phyloP scores from a whole-genome alignment of 305 asterid genomes.

The Fraxinus nigra region DNA sequence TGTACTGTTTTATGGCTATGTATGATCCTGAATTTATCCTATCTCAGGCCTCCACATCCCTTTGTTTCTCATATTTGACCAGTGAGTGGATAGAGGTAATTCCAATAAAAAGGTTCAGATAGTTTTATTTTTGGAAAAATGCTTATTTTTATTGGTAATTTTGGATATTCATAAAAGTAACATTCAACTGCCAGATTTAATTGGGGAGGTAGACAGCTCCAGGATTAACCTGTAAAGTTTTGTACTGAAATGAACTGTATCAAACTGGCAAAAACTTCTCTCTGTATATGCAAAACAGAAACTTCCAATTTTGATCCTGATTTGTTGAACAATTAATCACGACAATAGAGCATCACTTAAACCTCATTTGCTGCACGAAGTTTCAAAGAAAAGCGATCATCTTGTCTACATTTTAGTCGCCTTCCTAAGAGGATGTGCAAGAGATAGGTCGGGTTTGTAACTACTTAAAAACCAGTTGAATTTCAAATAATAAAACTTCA shows the following conservation, averaged over 20 bases:
- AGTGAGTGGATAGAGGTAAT: background rate
- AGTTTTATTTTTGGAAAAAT: background rate
- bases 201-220: background rate
- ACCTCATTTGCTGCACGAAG: background rate
- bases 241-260: background rate
- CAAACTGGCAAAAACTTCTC: background rate
- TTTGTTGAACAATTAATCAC: background rate
- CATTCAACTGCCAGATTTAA: background rate
- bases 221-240: background rate
- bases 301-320: background rate
- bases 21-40: background rate
- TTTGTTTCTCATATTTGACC: background rate
- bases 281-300: background rate
- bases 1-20: background rate
- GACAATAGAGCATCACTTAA: background rate
- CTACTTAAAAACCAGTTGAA: background rate
- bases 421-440: background rate
- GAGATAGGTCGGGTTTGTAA: background rate
- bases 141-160: background rate
- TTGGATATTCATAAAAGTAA: background rate
- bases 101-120: background rate
- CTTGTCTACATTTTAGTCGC: background rate
- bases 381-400: background rate
- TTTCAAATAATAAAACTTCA: background rate
- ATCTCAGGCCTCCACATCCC: background rate